A percentile compares a stretch with the other conserved stretches of the same genome.
Conservation (phyloP, 2,329 filamentous ascomycete species). For the Dendryphion nanum region DNA sequence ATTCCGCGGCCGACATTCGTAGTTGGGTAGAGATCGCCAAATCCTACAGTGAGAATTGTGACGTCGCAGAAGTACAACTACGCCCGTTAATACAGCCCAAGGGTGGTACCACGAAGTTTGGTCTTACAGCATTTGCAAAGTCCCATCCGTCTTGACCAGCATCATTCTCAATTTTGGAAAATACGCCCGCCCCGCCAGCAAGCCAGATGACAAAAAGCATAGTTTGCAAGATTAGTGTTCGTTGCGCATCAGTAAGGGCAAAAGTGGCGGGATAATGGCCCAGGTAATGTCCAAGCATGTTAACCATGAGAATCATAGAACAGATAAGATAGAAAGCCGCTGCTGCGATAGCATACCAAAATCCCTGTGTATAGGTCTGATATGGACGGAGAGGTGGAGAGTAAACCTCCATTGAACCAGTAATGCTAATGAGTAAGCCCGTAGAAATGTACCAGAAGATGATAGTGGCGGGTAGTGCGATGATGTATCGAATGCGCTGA, state of each 20-base stretch:
- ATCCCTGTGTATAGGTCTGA: slow-evolving; percentile 70
- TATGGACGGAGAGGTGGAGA: slow-evolving; percentile 46
- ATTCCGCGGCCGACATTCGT: slow-evolving; percentile 64
- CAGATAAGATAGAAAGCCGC: slow-evolving; percentile 75
- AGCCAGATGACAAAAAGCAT: slow-evolving; percentile 79
- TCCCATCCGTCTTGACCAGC: slow-evolving; percentile 53
- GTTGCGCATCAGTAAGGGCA: slow-evolving; percentile 69
- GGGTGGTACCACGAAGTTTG: neutral
- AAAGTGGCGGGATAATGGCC: slow-evolving; percentile 77
- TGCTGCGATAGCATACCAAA: slow-evolving; percentile 78
- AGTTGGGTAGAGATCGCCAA: slow-evolving; percentile 55
- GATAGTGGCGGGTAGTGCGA: slow-evolving; percentile 83
- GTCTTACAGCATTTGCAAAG: slow-evolving; percentile 63
- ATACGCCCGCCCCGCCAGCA: slow-evolving; percentile 70
- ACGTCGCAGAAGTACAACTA: slow-evolving; percentile 46
- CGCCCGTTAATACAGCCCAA: neutral
- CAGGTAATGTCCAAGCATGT: slow-evolving; percentile 70
- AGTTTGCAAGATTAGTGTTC: slow-evolving; percentile 83
- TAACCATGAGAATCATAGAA: slow-evolving; percentile 70
- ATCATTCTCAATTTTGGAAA: slow-evolving; percentile 59
- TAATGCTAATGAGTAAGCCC: slow-evolving; percentile 54
- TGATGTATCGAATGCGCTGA: slow-evolving; percentile 70
- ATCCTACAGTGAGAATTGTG: slow-evolving; percentile 42
- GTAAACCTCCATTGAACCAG: slow-evolving; percentile 64
- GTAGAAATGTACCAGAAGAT: slow-evolving; percentile 70